These are phyloP conservation scores for Pestalotiopsis sp. DNA, from an alignment of 2,329 filamentous ascomycete genomes.

Conservation along the genomic window DNA sequence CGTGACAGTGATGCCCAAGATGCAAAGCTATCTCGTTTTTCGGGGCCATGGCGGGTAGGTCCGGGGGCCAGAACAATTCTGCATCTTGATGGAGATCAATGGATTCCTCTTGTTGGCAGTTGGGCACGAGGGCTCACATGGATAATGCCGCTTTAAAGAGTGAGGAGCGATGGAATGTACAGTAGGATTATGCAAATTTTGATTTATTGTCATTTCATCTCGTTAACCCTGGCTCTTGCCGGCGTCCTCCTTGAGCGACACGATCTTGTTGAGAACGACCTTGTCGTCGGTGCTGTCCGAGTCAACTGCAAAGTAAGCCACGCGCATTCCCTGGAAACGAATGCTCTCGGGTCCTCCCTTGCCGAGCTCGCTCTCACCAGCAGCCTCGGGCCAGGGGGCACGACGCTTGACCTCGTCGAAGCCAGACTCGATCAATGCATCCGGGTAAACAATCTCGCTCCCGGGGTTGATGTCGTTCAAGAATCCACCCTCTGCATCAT, in stretches of 20 bases:
- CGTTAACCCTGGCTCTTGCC: conserved; percentile 53
- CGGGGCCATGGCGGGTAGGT: not conserved
- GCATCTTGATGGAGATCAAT: not conserved
- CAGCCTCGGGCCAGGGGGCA: conserved; percentile 82
- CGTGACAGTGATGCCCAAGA: not conserved
- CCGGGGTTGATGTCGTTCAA: conserved; percentile 82
- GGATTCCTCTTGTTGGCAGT: not conserved
- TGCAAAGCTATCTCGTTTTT: not conserved
- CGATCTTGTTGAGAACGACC: conserved; percentile 87
- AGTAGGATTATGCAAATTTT: not conserved
- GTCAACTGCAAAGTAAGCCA: conserved; percentile 84
- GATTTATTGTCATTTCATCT: not conserved
- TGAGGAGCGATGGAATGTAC: not conserved
- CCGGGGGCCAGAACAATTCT: not conserved
- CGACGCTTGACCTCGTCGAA: conserved; percentile 74
- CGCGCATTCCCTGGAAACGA: conserved; percentile 87
- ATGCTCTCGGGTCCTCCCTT: conserved; percentile 72
- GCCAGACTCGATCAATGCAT: conserved; percentile 81
- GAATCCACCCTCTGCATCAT: conserved; percentile 76
- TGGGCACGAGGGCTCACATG: not conserved
- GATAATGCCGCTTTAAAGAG: not conserved
- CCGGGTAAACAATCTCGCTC: conserved; percentile 76
- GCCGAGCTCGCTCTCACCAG: conserved; percentile 66
- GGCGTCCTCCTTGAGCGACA: conserved; percentile 86
- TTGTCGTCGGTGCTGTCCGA: conserved; percentile 77